Base-by-base conservation (phyloP, 1,139 yeast genomes). In the Candida pseudoviswanathii region DNA sequence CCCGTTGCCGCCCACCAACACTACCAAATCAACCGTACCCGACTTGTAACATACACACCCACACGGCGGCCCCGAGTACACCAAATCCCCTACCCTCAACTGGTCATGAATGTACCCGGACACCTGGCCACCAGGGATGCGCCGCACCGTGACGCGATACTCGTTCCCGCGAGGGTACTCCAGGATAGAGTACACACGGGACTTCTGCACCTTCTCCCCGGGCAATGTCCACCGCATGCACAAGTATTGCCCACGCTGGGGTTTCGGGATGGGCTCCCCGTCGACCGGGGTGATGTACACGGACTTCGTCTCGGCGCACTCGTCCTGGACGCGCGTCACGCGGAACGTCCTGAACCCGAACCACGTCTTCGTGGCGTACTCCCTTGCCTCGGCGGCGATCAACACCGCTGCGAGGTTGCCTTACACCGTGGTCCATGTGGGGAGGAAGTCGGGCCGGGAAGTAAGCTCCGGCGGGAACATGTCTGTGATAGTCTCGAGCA, bases 361-460 rank as follows among this genome's bases (percentile, higher is more conserved):
- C 89, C 89, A 85, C n/a, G 76, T 74, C 40, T 67, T 69, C 38
- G 65, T 58, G 24, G 64, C 61, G 60, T 84, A 85, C 57, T 74
- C 64, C 5, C 65, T 65, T 48, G 66, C 68, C 64, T 86, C 92
- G 27, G 80, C 77, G 44, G 72, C 68, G 58, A 86, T 85, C 56
- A 86, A 73, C n/a, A 82, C 63, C 51, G 81, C 76, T 2, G 91
- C 91, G 53, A 86, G 73, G 53, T 80, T 82, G 34, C 78, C 79
- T 63, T 85, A 86, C 1, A 91, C 90, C 42, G 70, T 77, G 22
- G 73, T 70, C 89, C 90, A 85, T 9, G 89, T 89, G 33, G 67
- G 16, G 16, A 16, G 16, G 16, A 16, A 16, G 16, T 16, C 16
- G 16, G 16, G 16, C 74, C 46, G 84, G 59, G 51, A 86, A 81